Conservation (phyloP, 2,329 filamentous ascomycete species). For the Bipolaris cookei region DNA sequence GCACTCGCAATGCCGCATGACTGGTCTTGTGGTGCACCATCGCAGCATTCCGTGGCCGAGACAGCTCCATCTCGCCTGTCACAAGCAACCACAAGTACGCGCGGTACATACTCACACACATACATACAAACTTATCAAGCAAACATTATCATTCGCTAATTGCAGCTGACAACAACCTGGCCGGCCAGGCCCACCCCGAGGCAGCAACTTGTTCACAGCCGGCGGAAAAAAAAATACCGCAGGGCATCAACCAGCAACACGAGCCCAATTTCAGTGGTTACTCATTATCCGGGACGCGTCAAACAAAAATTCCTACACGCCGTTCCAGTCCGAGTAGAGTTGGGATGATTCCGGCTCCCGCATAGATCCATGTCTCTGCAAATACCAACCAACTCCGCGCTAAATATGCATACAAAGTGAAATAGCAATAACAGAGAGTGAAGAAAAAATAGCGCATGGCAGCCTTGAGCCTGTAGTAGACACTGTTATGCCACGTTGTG, state of each 20-base stretch:
- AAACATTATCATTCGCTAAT: not conserved
- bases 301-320: constrained; percentile 13
- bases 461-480: not conserved
- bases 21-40: not conserved
- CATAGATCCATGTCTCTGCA: constrained; percentile 26
- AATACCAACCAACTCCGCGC: constrained; percentile 36
- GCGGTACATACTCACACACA: too few relatives aligned
- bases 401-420: constrained; percentile 14
- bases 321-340: constrained; percentile 13
- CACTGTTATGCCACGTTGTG: not conserved
- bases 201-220: too few relatives aligned
- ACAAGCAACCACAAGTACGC: too few relatives aligned
- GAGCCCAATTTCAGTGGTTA: not conserved
- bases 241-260: not conserved
- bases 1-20: constrained; percentile 2
- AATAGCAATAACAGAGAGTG: constrained; percentile 5
- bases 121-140: not conserved
- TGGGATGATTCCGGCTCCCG: constrained; percentile 18
- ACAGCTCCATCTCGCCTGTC: too few relatives aligned
- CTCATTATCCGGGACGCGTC: not conserved
- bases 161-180: not conserved
- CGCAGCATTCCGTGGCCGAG: not conserved
- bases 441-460: constrained; percentile 8
- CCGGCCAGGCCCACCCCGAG: not conserved
- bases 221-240: not conserved